These are phyloP conservation scores for Penicillium odoratum DNA, from an alignment of 495 filamentous ascomycete genomes.

Conservation along the genomic window DNA sequence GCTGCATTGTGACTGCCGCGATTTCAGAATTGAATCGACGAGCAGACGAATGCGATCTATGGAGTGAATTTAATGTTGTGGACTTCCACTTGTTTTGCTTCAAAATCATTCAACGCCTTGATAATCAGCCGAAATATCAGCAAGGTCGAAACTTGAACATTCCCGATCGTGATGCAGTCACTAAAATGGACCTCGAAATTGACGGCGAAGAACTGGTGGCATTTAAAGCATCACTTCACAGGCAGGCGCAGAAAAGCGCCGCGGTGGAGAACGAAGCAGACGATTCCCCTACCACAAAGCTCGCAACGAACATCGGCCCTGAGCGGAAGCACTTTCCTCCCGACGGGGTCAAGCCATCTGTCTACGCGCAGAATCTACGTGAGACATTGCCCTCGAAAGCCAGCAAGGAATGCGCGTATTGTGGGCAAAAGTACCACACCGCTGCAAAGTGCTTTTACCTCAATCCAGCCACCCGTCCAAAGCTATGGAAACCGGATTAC, in stretches of 20 bases:
- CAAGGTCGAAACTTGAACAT: background rate
- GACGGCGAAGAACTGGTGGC: background rate
- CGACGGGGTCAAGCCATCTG: background rate
- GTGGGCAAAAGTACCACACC: background rate
- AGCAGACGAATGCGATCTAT: background rate
- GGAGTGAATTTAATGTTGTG: background rate
- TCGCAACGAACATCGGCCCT: background rate
- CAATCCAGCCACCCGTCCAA: background rate
- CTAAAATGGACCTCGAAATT: background rate
- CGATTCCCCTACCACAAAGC: background rate
- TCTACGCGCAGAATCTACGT: background rate
- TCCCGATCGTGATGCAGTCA: background rate
- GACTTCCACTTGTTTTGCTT: constrained; percentile 1
- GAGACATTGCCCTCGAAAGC: background rate
- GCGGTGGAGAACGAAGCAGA: too few species aligned
- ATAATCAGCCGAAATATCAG: background rate
- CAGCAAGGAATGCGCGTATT: background rate
- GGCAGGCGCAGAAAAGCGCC: background rate
- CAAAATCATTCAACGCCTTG: background rate
- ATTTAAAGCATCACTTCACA: background rate
- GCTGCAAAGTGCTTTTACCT: background rate
- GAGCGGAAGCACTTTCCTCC: background rate
- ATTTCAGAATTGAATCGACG: background rate
- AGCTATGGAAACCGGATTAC: background rate
- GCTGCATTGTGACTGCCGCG: background rate